A percentile compares a stretch with the other conserved stretches of the same genome.
phyloP scores from a whole-genome alignment of 2,329 filamentous ascomycete species.

The Sporothrix brasiliensis region DNA sequence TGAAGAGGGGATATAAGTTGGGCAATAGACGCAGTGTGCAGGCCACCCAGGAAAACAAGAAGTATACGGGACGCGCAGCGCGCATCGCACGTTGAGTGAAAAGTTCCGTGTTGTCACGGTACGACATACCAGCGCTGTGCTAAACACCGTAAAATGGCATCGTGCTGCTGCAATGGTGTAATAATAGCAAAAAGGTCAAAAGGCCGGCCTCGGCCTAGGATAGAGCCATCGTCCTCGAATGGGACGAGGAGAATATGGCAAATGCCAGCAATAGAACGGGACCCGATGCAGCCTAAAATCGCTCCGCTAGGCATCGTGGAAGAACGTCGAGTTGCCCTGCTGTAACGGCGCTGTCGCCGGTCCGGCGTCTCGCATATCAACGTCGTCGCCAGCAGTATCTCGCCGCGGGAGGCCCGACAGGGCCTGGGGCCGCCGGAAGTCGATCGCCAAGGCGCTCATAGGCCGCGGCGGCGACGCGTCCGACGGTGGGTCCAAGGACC shows the following conservation, averaged over 20 bases:
- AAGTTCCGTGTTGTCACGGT: neutral
- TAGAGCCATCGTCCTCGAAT: neutral
- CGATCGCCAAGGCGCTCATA: slow-evolving; percentile 54
- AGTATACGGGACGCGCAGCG: neutral
- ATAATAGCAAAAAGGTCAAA: neutral
- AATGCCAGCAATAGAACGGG: slow-evolving; percentile 18
- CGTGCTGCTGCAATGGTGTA: neutral
- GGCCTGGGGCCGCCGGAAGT: slow-evolving; percentile 46
- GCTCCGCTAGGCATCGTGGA: slow-evolving; percentile 47
- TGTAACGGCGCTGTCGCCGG: slow-evolving; percentile 58
- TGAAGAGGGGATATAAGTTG: slow-evolving; percentile 10
- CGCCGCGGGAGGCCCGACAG: slow-evolving; percentile 44
- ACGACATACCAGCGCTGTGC: neutral
- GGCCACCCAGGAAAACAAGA: slow-evolving; percentile 10
- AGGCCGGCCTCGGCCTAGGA: neutral
- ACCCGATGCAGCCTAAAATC: slow-evolving; percentile 23
- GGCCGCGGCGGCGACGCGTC: slow-evolving; percentile 51
- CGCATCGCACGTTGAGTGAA: neutral
- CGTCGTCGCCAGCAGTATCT: slow-evolving; percentile 48
- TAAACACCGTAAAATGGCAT: slow-evolving; percentile 12
- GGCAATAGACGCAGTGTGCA: neutral
- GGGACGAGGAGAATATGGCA: neutral
- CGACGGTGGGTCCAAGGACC: slow-evolving; percentile 46
- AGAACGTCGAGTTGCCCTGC: slow-evolving; percentile 54
- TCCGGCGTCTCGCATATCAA: slow-evolving; percentile 60